These are phyloP conservation scores for Ocimum tenuiflorum DNA, from an alignment of 257 asterid genomes.

Conservation along the genomic window DNA sequence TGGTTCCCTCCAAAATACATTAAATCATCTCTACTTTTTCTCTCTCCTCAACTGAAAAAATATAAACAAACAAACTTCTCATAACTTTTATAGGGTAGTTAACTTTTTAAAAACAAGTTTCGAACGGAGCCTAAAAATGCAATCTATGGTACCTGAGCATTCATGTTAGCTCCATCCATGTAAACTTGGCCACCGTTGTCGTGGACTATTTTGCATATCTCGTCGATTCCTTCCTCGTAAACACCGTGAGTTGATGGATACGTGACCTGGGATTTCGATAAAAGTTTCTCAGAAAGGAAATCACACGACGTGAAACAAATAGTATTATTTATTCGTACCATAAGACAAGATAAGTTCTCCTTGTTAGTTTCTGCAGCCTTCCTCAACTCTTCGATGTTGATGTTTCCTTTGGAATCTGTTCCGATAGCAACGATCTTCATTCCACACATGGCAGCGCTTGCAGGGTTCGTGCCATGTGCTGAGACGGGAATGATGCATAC, in stretches of 20 bases:
- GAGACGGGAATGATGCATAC: slow-evolving; percentile 97
- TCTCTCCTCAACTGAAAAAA: too few species aligned
- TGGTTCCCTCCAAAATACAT: too few species aligned
- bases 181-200: slow-evolving; percentile 96
- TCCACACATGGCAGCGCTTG: slow-evolving; percentile 98
- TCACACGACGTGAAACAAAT: background rate
- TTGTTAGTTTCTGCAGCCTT: slow-evolving; percentile 81
- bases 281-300: background rate
- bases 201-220: slow-evolving; percentile 88
- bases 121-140: too few species aligned
- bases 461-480: slow-evolving; percentile 98
- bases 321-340: slow-evolving; percentile 39
- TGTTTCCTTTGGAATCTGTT: slow-evolving; percentile 94
- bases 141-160: slow-evolving; percentile 99
- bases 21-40: too few species aligned
- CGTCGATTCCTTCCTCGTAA: slow-evolving; percentile 91
- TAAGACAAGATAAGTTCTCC: slow-evolving; percentile 77
- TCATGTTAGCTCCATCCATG: slow-evolving; percentile 99
- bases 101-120: too few species aligned
- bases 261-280: slow-evolving; percentile 54
- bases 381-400: slow-evolving; percentile 73
- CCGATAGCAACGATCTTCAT: slow-evolving; percentile 95
- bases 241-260: slow-evolving; percentile 99
- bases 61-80: too few species aligned
- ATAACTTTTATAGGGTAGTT: too few species aligned